Percentiles rank a stretch among this genome's conserved stretches.
These are phyloP conservation scores for Acacia confusa DNA, from an alignment of 306 rosid genomes.

Conservation along the genomic window DNA sequence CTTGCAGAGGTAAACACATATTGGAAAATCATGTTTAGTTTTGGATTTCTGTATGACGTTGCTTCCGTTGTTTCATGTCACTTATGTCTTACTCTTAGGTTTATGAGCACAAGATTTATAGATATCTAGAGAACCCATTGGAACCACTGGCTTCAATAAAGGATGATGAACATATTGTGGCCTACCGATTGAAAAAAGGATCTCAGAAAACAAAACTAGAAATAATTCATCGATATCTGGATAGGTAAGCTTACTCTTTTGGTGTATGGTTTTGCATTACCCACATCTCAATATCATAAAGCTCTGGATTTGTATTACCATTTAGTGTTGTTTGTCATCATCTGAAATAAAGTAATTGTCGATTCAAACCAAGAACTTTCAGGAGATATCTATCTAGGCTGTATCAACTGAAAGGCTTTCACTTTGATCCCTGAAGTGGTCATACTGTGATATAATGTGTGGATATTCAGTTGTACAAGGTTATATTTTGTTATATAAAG, in stretches of 20 bases:
- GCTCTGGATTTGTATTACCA: constrained; percentile 18
- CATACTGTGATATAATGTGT: not conserved
- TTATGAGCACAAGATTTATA: constrained; percentile 67
- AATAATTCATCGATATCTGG: constrained; percentile 69
- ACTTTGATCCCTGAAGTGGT: constrained; percentile 11
- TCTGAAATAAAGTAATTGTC: constrained; percentile 11
- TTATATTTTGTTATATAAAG: not conserved
- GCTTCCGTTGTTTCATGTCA: constrained; percentile 30
- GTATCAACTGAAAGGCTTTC: constrained; percentile 18
- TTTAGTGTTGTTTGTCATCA: not conserved
- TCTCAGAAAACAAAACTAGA: constrained; percentile 66
- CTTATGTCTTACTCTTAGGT: constrained; percentile 50
- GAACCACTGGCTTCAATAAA: constrained; percentile 73
- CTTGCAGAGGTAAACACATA: constrained; percentile 78
- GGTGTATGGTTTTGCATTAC: constrained; percentile 13
- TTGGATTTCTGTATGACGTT: constrained; percentile 8
- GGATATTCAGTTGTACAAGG: not conserved
- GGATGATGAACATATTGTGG: constrained; percentile 91
- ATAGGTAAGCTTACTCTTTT: constrained; percentile 61
- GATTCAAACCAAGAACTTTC: constrained; percentile 1
- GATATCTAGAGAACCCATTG: constrained; percentile 69
- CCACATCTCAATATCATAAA: constrained; percentile 12
- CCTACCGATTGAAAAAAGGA: constrained; percentile 70
- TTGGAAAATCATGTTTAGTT: constrained; percentile 13
- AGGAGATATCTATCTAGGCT: constrained; percentile 23